Evolutionary conservation across 164 flowering plant genomes (phyloP).

Genomic region (Magnolia officinalis): DNA sequence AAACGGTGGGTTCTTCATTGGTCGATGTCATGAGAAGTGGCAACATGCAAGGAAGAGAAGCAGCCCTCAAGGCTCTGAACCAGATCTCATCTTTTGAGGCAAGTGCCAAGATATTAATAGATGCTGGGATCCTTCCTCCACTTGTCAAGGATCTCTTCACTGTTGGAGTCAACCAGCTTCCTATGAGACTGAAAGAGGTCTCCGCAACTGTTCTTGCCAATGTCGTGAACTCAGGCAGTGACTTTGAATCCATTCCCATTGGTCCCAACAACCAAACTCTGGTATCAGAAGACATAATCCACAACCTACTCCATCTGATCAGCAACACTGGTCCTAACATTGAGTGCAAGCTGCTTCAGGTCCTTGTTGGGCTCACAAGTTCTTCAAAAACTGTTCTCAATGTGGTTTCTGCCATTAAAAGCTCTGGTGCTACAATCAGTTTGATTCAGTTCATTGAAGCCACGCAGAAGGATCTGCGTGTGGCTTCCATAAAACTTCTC

Average conservation of each 20-base stretch:
- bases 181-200: constrained; percentile 85
- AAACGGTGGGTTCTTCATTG: constrained; percentile 66
- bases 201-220: constrained; percentile 91
- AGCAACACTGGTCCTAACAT: constrained; percentile 97
- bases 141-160: constrained; percentile 80
- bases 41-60: constrained; percentile 66
- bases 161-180: constrained; percentile 72
- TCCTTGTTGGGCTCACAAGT: constrained; percentile 89
- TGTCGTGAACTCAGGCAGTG: constrained; percentile 66
- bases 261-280: constrained; percentile 74
- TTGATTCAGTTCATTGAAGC: constrained; percentile 96
- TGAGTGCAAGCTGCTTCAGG: constrained; percentile 92
- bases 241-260: constrained; percentile 59
- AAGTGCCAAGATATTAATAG: constrained; percentile 71
- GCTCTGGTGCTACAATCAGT: constrained; percentile 87
- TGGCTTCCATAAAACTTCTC: constrained; percentile 79
- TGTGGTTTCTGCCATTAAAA: constrained; percentile 82
- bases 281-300: constrained; percentile 80
- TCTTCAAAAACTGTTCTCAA: constrained; percentile 46
- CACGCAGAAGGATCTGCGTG: constrained; percentile 70
- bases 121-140: constrained; percentile 84
- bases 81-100: constrained; percentile 83
- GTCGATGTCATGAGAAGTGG: constrained; percentile 70
- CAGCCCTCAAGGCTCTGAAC: constrained; percentile 77
- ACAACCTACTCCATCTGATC: constrained; percentile 82